A percentile compares a stretch with the other conserved stretches of the same genome.
phyloP scores from a whole-genome alignment of 495 filamentous ascomycete genomes.

The Lepidopterella palustris region DNA sequence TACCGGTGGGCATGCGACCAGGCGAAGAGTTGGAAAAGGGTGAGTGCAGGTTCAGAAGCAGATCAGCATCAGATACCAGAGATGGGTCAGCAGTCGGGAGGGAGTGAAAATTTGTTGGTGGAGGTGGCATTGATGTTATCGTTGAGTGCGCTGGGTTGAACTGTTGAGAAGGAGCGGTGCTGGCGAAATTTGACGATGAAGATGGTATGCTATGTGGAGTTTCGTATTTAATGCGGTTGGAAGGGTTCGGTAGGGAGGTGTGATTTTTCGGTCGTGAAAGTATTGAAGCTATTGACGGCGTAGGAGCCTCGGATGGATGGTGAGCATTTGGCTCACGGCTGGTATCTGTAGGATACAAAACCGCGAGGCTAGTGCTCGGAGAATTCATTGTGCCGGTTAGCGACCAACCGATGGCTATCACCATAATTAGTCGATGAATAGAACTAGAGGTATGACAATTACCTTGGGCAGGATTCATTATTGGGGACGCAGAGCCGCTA shows the following conservation, averaged over 20 bases:
- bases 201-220: conserved; percentile 2
- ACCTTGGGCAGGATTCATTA: conserved; percentile 49
- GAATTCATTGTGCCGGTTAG: conserved; percentile 77
- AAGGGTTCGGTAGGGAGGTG: not conserved
- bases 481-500: conserved; percentile 37
- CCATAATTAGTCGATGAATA: conserved; percentile 37
- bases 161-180: not conserved
- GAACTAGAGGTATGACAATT: conserved; percentile 35
- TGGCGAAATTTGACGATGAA: conserved; percentile 8
- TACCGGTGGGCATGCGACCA: not conserved
- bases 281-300: conserved; percentile 17
- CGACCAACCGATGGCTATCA: conserved; percentile 63
- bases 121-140: conserved; percentile 18
- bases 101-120: conserved; percentile 7
- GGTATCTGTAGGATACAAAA: conserved; percentile 55
- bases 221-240: conserved; percentile 15
- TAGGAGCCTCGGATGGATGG: conserved; percentile 14
- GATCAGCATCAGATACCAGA: conserved; percentile 28
- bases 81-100: conserved; percentile 20
- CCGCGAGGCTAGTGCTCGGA: conserved; percentile 67
- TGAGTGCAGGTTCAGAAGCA: conserved; percentile 31
- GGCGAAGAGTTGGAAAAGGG: conserved; percentile 13
- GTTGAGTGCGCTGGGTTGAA: conserved; percentile 11
- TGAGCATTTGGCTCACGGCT: conserved; percentile 28
- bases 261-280: conserved; percentile 4